Evolutionary conservation across 768 basidiomycete species (phyloP).

Genomic region (Tubosaeta sp.): DNA sequence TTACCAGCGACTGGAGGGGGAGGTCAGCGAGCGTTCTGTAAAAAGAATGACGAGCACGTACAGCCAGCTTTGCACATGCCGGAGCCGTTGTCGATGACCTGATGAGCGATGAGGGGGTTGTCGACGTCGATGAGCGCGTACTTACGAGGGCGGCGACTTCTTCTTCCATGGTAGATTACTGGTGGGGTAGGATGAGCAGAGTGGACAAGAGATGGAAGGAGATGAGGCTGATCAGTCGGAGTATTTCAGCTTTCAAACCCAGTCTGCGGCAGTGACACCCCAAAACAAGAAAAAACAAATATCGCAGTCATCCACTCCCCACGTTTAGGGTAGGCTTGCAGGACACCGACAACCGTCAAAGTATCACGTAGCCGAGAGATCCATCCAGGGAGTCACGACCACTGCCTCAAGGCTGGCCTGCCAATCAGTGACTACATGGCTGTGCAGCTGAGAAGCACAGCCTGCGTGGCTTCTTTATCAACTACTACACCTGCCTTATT

Average conservation of each 20-base stretch:
- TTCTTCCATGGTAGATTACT: conserved; percentile 50
- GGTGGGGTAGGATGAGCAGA: conserved; percentile 20
- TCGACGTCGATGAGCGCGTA: neutral
- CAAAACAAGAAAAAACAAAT: conserved; percentile 22
- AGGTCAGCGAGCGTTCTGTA: conserved; percentile 16
- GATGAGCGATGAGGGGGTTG: neutral
- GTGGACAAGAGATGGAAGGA: conserved; percentile 16
- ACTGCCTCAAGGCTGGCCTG: too few relatives aligned
- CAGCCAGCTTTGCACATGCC: conserved; percentile 99
- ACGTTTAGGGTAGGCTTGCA: neutral
- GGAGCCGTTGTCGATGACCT: conserved; percentile 93
- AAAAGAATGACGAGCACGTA: conserved; percentile 41
- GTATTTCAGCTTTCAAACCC: conserved; percentile 23
- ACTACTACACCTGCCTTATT: conserved; percentile 12
- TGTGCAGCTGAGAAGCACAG: too few relatives aligned
- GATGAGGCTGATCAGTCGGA: conserved; percentile 23
- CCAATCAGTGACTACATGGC: too few relatives aligned
- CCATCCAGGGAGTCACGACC: too few relatives aligned
- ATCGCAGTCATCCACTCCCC: neutral
- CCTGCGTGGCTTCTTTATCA: neutral
- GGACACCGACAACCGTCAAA: neutral
- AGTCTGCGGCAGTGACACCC: conserved; percentile 7
- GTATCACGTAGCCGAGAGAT: too few relatives aligned
- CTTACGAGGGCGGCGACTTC: conserved; percentile 57
- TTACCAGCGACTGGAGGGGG: conserved; percentile 58